Conservation (phyloP, 177 flowering plant genomes). For the Vitis hybrid region DNA sequence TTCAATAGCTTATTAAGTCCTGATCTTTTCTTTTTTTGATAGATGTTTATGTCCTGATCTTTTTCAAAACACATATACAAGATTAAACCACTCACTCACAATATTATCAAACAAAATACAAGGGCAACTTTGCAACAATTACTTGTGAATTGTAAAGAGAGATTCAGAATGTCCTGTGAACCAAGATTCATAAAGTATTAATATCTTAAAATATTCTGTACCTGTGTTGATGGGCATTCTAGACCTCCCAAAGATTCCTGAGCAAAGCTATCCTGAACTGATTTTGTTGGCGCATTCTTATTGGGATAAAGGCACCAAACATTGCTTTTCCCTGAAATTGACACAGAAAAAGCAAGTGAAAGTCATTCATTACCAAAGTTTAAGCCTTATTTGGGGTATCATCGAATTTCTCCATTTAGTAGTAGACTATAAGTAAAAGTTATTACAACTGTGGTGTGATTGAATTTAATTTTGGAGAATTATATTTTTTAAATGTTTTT, state of each 20-base stretch:
- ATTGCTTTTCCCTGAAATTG: constrained; percentile 58
- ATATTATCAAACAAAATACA: background rate
- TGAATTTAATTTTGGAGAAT: too few species aligned
- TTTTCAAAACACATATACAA: background rate
- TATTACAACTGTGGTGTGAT: too few species aligned
- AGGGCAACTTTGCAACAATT: background rate
- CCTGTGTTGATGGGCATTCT: constrained; percentile 30
- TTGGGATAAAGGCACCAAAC: constrained; percentile 96
- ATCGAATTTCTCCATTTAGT: too few species aligned
- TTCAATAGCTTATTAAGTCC: background rate
- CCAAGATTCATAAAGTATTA: background rate
- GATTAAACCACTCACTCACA: background rate
- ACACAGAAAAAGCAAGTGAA: background rate
- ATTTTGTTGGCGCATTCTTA: constrained; percentile 51
- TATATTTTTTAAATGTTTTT: too few species aligned
- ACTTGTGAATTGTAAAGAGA: background rate
- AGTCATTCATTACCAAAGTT: background rate
- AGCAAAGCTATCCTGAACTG: constrained; percentile 55
- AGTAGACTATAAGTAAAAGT: too few species aligned
- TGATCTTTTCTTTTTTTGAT: background rate
- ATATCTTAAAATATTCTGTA: constrained; percentile 13
- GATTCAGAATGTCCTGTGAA: background rate
- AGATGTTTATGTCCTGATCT: background rate
- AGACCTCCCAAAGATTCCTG: constrained; percentile 20
- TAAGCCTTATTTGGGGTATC: too few species aligned